Base-by-base conservation (phyloP, 805 yeast species). In the Teunomyces atbi region DNA sequence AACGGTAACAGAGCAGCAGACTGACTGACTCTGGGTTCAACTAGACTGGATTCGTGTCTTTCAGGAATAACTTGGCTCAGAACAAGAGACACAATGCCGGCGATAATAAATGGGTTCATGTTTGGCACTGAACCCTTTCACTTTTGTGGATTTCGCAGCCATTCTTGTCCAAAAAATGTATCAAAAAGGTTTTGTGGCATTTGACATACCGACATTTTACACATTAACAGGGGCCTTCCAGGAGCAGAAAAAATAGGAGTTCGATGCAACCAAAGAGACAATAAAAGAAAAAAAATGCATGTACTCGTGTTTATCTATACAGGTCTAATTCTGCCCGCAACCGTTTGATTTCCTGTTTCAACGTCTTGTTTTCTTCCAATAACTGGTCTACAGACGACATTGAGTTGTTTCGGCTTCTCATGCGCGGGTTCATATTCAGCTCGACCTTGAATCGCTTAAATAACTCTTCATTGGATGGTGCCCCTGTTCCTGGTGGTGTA, bases 1-100 rank as follows among this genome's bases (percentile, higher is more conserved):
- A 91, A 81, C 1, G 87, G 84, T 28, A 49, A 29, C n/a, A 20
- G 20, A 4, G 47, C 48, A 12, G 38, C 18, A 30, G 39, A 12
- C 16, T 19, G 28, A 15, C 18, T 12, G 15, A 21, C 12, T 20
- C 21, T 8, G 15, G 37, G 13, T 12, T 33, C 37, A 10, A 16
- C 6, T 2, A 8, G 0, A 10, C 12, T 33, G n/a, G 23, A 16
- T 2, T 10, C n/a, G 16, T 16, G n/a, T 15, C 18, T 13, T 7
- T 30, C 37, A 8, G 37, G n/a, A 33, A 33, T 18, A 4, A 18
- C 19, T 16, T 16, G 37, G 18, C 27, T 13, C 28, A n/a, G 18
- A 12, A 21, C 39, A 20, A 20, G 18, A 12, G n/a, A 19, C 2
- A 12, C 8, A 15, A 21, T 4, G 5, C 21, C 5, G 21, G 11